Evolutionary conservation across 257 asterid genomes (phyloP), one percentile per base, ranked within the genome.

Genomic region (Solanum boliviense): DNA sequence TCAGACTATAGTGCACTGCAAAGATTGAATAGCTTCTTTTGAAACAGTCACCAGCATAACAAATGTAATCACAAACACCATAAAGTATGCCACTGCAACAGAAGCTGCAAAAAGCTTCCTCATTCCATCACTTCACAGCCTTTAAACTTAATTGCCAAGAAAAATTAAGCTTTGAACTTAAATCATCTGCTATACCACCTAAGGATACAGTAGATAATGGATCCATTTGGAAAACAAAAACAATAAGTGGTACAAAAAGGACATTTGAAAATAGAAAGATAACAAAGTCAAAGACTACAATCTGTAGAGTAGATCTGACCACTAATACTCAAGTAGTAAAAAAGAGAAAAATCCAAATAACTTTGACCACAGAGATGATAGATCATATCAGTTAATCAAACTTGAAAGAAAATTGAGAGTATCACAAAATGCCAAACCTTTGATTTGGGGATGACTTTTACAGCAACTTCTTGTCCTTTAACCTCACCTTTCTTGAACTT

Each of bases 371-470:
- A 39, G 21, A 71, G 68, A 71, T 71, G 36, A 60, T n/a, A 76
- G 74, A 84, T 67, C 76, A 60, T 78, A 34, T 23, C 81, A 48
- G 67, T 41, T 5, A 36, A 29, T 60, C 68, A 67, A 38, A 35
- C 27, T 18, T 39, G 44, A 41, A 84, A 7, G 12, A 44, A 29
- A 74, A 87, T 31, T 21, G 46, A 62, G 23, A 84, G 35, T 70
- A 70, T 27, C 44, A 44, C 12, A 72, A 70, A 74, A 67, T 38
- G 79, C 36, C 92, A n/a, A 84, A 94, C 99, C 99, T 96, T 96
- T 34, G 94, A 86, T 93, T 95, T 96, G 32, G 98, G 98, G 31
- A 96, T 95, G 94, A 96, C 98, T 92, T 96, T 96, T 41, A 95
- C 98, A 58, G 99, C 99, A 89, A 96, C 96, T 18, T 94, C 96